These are phyloP conservation scores for Pistacia integerrima DNA, from an alignment of 345 rosid species.

Conservation along the genomic window DNA sequence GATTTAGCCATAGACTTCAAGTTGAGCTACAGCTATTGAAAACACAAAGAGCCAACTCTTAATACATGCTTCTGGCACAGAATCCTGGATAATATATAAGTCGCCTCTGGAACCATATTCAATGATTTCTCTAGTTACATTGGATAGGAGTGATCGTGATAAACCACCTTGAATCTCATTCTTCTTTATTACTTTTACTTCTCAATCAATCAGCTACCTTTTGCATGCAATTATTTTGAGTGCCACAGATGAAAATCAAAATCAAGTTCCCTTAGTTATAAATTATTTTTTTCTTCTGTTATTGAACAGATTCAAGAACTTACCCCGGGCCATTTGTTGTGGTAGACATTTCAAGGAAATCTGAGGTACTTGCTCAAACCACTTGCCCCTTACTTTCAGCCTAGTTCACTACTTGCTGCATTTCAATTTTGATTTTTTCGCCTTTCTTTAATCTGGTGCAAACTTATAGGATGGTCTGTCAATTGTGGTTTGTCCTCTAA, in stretches of 20 bases:
- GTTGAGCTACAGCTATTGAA: not conserved
- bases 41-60: not conserved
- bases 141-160: not conserved
- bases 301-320: conserved; percentile 72
- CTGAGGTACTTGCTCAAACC: conserved; percentile 57
- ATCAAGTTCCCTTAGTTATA: not conserved
- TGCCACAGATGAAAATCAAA: conserved; percentile 10
- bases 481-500: conserved; percentile 79
- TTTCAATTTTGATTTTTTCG: not conserved
- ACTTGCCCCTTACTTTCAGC: not conserved
- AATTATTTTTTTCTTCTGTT: conserved; percentile 9
- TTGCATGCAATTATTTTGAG: not conserved
- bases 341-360: conserved; percentile 62
- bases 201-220: conserved; percentile 2
- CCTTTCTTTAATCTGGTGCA: not conserved
- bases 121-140: not conserved
- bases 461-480: conserved; percentile 76
- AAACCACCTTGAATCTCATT: conserved; percentile 4
- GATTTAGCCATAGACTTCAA: conserved; percentile 2
- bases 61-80: not conserved
- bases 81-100: not conserved
- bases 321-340: conserved; percentile 89
- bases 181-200: not conserved
- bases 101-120: not conserved
- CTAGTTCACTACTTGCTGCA: conserved; percentile 13